Percentiles rank a stretch among this genome's conserved stretches.
These are phyloP conservation scores for Paracamarosporium sp. DNA, from an alignment of 2,329 filamentous ascomycete genomes.

Conservation along the genomic window DNA sequence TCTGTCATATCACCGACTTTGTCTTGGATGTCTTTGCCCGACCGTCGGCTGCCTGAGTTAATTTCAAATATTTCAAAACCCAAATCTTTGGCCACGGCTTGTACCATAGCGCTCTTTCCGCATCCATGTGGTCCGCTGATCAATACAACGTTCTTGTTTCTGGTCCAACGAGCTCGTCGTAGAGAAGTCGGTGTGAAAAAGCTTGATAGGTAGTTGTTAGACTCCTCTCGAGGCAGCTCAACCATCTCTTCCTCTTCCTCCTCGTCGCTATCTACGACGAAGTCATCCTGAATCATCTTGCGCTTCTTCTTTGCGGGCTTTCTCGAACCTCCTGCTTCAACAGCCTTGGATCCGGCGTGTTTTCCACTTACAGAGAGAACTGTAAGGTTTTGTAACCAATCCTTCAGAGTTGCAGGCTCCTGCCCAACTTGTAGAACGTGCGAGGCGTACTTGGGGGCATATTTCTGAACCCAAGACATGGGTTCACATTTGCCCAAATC, in stretches of 20 bases:
- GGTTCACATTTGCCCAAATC: conserved; percentile 79
- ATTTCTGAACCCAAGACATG: conserved; percentile 81
- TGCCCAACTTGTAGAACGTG: conserved; percentile 78
- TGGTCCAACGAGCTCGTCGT: conserved; percentile 41
- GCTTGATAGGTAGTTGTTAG: conserved; percentile 6
- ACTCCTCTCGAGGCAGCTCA: conserved; percentile 65
- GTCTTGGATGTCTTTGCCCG: conserved; percentile 88
- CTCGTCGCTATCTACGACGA: conserved; percentile 42
- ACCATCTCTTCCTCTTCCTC: conserved; percentile 58
- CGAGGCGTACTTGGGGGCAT: conserved; percentile 71
- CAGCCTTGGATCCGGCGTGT: conserved; percentile 38
- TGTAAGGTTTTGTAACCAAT: conserved; percentile 81
- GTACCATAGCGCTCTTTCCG: conserved; percentile 91
- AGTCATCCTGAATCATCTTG: conserved; percentile 56
- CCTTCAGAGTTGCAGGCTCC: conserved; percentile 73
- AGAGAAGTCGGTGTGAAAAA: conserved; percentile 48
- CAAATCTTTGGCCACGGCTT: conserved; percentile 89
- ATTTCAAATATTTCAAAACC: conserved; percentile 96
- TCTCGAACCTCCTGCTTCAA: conserved; percentile 20
- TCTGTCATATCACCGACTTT: conserved; percentile 95
- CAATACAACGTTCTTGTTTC: conserved; percentile 75
- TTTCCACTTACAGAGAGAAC: conserved; percentile 76
- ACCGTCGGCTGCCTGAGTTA: conserved; percentile 81
- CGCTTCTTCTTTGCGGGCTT: conserved; percentile 64
- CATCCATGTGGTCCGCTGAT: conserved; percentile 88